A percentile compares a stretch with the other conserved stretches of the same genome.
Evolutionary conservation across 371 early-diverging fungal species (phyloP).

Genomic region (Zancudomyces culisetae): DNA sequence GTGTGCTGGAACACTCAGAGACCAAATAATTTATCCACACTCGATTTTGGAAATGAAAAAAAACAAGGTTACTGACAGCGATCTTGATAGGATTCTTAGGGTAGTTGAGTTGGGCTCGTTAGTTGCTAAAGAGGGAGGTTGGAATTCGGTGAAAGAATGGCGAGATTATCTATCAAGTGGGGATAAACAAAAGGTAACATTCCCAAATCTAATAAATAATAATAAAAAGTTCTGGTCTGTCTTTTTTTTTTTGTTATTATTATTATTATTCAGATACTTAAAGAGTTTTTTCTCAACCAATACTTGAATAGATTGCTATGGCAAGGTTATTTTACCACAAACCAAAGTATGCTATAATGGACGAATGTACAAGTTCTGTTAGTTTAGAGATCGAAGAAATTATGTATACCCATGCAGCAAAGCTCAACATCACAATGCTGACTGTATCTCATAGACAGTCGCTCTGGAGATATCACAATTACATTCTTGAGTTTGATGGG

Average conservation of each 20-base stretch:
- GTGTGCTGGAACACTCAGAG: conserved; percentile 74
- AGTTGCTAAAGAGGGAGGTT: conserved; percentile 66
- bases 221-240: background rate
- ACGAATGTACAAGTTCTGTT: conserved; percentile 72
- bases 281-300: background rate
- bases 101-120: conserved; percentile 52
- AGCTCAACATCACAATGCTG: conserved; percentile 62
- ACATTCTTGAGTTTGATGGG: conserved; percentile 58
- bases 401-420: conserved; percentile 64
- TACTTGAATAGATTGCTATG: conserved; percentile 37
- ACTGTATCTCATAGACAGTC: conserved; percentile 71
- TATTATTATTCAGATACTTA: background rate
- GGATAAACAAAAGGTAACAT: conserved; percentile 41
- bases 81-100: conserved; percentile 37
- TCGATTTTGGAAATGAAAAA: conserved; percentile 29
- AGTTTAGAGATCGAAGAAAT: conserved; percentile 64
- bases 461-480: conserved; percentile 72
- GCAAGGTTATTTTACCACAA: conserved; percentile 68
- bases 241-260: background rate
- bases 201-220: background rate
- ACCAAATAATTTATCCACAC: conserved; percentile 80
- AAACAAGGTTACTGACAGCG: conserved; percentile 30
- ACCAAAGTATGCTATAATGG: conserved; percentile 70
- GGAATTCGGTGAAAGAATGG: conserved; percentile 69
- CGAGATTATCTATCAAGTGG: conserved; percentile 64